Evolutionary conservation across 805 yeast genomes (phyloP), one percentile per base, ranked within the genome.

Genomic region (Jamesozyma spencerorum): DNA sequence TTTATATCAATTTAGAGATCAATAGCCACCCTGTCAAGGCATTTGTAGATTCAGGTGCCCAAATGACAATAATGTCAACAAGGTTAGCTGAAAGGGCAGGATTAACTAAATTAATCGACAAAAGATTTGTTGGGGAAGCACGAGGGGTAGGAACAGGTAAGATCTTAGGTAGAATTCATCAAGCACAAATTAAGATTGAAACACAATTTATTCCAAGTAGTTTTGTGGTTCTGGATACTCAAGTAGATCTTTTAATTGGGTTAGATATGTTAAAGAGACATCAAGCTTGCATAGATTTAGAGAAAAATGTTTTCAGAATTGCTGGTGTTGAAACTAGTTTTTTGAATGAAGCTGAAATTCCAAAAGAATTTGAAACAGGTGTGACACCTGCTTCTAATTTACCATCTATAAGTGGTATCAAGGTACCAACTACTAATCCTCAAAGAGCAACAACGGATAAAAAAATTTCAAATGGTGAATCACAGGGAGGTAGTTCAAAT

Each of bases 11-110:
- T 41, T 70, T 86, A 31, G 80, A 76, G 48, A 81, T 90, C 29
- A 88, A 92, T 53, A 90, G 92, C 1, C 69, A 71, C 35, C 78
- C 80, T 18, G 81, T 87, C 2, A 85, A 85, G 57, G 97, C 97
- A 0, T 86, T 92, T 66, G 94, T 92, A 4, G 99, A 92, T 58
- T 78, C 97, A 0, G 98, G 99, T 2, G 97, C 99, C 0, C 96
- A 87, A 60, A 68, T 77, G 22, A 87, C 98, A 0, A 80, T 92
- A 31, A 76, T 92, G 54, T 78, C 87, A 26, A 83, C 94, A 1
- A 65, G 68, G 32, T 68, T 88, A 47, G 95, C 95, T 0, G 83
- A 81, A 46, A 65, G 68, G 36, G 75, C 88, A 44, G 83, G 83
- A 2, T 64, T 92, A 19, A 63, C 77, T 19, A 76, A 81, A 48